Percentiles rank a stretch among this genome's conserved stretches.
Conservation (phyloP, 768 basidiomycete species). For the Mycena haematopus region DNA sequence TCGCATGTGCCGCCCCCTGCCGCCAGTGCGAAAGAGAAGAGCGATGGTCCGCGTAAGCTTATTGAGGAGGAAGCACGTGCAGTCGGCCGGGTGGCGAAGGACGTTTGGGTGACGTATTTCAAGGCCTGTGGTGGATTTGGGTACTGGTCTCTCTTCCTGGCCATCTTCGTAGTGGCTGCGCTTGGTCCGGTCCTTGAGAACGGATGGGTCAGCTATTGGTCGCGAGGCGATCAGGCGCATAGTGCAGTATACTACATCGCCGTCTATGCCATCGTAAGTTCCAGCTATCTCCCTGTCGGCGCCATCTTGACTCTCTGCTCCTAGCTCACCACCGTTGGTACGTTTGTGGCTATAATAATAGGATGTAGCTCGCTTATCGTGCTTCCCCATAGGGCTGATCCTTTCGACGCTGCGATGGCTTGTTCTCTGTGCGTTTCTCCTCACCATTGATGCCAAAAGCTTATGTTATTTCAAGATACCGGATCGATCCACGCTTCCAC, state of each 20-base stretch:
- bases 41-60: conserved; percentile 70
- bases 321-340: conserved; percentile 48
- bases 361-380: neutral
- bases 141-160: conserved; percentile 66
- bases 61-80: conserved; percentile 86
- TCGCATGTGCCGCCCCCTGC: conserved; percentile 41
- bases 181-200: conserved; percentile 74
- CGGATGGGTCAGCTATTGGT: conserved; percentile 77
- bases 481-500: conserved; percentile 86
- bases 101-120: conserved; percentile 71
- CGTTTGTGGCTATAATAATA: neutral
- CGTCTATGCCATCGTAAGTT: conserved; percentile 71
- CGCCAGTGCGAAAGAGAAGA: conserved; percentile 48
- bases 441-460: conserved; percentile 11
- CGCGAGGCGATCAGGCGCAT: conserved; percentile 49
- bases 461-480: conserved; percentile 47
- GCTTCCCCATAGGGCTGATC: conserved; percentile 39
- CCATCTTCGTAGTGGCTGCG: conserved; percentile 60
- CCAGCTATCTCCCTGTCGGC: conserved; percentile 16
- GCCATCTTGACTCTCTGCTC: conserved; percentile 10
- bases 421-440: conserved; percentile 63
- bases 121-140: conserved; percentile 52
- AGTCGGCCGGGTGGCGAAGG: conserved; percentile 68
- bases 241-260: conserved; percentile 67
- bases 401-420: conserved; percentile 70